phyloP scores from a whole-genome alignment of 495 filamentous ascomycete genomes.

The Aspergillus biplanus region DNA sequence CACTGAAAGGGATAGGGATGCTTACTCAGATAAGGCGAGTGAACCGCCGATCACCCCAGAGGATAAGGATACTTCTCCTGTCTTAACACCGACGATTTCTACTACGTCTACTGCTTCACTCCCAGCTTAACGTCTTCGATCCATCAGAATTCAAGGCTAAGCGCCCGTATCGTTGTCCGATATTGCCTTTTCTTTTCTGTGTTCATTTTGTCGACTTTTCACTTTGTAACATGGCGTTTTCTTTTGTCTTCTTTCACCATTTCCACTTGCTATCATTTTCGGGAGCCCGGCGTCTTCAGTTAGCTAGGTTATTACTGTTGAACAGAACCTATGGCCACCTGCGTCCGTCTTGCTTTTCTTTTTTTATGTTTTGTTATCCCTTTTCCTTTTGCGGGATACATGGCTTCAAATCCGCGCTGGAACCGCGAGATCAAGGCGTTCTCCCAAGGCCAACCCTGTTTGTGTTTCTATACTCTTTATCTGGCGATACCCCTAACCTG shows the following conservation, averaged over 20 bases:
- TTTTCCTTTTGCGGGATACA: conserved; percentile 19
- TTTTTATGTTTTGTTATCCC: conserved; percentile 11
- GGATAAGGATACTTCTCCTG: conserved; percentile 42
- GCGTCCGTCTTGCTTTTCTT: not conserved
- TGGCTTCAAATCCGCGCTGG: conserved; percentile 15
- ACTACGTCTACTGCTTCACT: conserved; percentile 45
- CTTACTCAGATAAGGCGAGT: conserved; percentile 33
- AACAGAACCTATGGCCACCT: conserved; percentile 2
- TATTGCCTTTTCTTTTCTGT: conserved; percentile 5
- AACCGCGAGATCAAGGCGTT: conserved; percentile 22
- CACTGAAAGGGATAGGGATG: conserved; percentile 47
- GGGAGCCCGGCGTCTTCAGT: conserved; percentile 22
- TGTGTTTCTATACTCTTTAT: conserved; percentile 22
- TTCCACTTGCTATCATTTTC: conserved; percentile 15
- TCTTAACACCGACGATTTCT: conserved; percentile 45
- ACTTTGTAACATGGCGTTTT: not conserved
- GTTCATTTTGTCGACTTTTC: not conserved
- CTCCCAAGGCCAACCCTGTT: conserved; percentile 22
- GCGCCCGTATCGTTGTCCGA: not conserved
- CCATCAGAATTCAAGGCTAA: not conserved
- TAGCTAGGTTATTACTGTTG: conserved; percentile 16
- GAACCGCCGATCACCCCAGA: conserved; percentile 37
- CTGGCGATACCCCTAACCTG: conserved; percentile 36
- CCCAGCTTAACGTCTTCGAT: conserved; percentile 9
- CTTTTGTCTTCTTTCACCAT: conserved; percentile 4